Conservation (phyloP, 371 early-diverging fungal species). For the Mortierella sp. region DNA sequence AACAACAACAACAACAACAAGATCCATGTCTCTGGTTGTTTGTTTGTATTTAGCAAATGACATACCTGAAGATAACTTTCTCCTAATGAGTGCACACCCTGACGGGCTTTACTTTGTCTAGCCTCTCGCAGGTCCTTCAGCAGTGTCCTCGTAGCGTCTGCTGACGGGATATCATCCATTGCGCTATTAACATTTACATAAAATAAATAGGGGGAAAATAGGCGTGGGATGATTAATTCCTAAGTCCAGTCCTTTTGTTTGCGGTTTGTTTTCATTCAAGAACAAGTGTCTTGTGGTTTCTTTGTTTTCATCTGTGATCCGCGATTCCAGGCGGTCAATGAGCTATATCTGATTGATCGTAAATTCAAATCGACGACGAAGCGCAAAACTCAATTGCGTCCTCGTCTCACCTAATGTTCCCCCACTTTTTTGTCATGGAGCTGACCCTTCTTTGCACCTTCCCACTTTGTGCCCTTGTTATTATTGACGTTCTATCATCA, state of each 20-base stretch:
- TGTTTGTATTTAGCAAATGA: conserved; percentile 9
- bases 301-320: neutral
- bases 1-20: neutral
- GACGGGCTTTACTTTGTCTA: conserved; percentile 85
- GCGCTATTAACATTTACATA: conserved; percentile 64
- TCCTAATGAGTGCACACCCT: conserved; percentile 78
- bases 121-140: conserved; percentile 89
- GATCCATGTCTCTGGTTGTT: neutral
- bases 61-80: conserved; percentile 77
- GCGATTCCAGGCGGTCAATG: neutral
- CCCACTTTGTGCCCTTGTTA: too few relatives aligned
- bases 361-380: neutral
- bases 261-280: neutral
- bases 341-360: neutral
- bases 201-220: neutral
- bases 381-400: neutral
- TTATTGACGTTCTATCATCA: too few relatives aligned
- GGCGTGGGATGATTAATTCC: neutral
- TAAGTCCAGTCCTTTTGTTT: neutral
- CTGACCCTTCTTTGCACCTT: too few relatives aligned
- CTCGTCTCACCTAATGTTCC: neutral
- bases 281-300: neutral
- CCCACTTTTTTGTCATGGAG: too few relatives aligned
- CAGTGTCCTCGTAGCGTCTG: conserved; percentile 76
- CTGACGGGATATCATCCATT: conserved; percentile 83